Evolutionary conservation across 257 asterid genomes (phyloP).

Genomic region (Solanum pinnatisectum): DNA sequence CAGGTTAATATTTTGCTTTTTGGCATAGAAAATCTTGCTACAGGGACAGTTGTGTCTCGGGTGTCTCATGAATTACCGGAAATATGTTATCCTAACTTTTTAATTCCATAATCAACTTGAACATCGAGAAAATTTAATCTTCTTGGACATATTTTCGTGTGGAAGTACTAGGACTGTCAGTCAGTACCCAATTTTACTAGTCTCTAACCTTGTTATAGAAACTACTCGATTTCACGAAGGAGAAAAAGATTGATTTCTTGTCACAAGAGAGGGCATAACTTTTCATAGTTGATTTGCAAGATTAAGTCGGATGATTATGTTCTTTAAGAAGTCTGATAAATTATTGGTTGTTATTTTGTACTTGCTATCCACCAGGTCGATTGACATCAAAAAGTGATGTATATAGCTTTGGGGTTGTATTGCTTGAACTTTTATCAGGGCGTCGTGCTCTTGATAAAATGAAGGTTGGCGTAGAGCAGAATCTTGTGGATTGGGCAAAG

Average conservation of each 20-base stretch:
- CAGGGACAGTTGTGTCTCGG: neutral
- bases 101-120: neutral
- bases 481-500: constrained; percentile 73
- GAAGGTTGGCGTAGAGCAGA: constrained; percentile 50
- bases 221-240: neutral
- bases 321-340: neutral
- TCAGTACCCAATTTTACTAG: neutral
- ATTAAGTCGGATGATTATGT: neutral
- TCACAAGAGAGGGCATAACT: neutral
- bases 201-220: neutral
- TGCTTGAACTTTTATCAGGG: constrained; percentile 60
- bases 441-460: constrained; percentile 61
- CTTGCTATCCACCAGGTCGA: constrained; percentile 39
- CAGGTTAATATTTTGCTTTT: constrained; percentile 33
- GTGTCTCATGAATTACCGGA: neutral
- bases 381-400: constrained; percentile 63
- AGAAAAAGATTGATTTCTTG: neutral
- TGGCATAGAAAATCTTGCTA: neutral
- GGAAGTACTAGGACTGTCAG: neutral
- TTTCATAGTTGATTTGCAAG: neutral
- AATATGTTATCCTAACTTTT: neutral
- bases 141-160: neutral
- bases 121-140: neutral
- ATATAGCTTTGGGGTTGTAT: constrained; percentile 72
- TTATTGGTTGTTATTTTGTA: neutral